Base-by-base conservation (phyloP, 164 flowering plant species). In the Vitis amurensis region DNA sequence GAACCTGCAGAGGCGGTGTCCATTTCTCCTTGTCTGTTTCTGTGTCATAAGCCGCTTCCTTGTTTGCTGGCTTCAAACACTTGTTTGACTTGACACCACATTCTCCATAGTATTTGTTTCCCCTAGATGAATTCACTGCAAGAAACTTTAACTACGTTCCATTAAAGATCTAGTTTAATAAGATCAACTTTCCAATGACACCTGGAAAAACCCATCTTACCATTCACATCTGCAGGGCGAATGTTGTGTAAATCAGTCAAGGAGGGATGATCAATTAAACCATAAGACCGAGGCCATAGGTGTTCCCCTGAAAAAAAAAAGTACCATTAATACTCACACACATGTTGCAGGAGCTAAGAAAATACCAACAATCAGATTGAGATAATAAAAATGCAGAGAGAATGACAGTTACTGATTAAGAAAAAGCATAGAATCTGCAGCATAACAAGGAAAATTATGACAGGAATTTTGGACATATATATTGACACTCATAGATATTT, bases 231-330 rank as follows among this genome's bases (percentile, higher is more conserved):
- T 66, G 85, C 85, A 27, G 88, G 86, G 37, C 82, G 84, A 49
- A 86, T 79, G 66, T 84, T 86, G 72, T 86, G 85, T 64, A 86
- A 68, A 73, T 84, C 90, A 66, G 84, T 84, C 31, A 83, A 66
- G 57, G 88, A 78, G 63, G 84, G 79, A 68, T 83, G 79, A 48
- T 29, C 23, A 7, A 47, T 71, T 59, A 83, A 63, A 50, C 88
- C 90, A 76, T 84, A 86, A 48, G 90, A 86, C 57, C 86, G 88
- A 66, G 88, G 88, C 90, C 90, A 86, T 15, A 86, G 55, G 77
- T 86, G 88, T 64, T 86, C 90, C 69, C 90, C 90, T 86, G 77
- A 49, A 77, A 59, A 57, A n/a, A 17, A 73, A 19, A 31, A 63
- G 66, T 13, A 63, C 10, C 50, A 63, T 37, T 7, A 64, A n/a